Evolutionary conservation across 257 asterid species (phyloP).

Genomic region (Coffea canephora): DNA sequence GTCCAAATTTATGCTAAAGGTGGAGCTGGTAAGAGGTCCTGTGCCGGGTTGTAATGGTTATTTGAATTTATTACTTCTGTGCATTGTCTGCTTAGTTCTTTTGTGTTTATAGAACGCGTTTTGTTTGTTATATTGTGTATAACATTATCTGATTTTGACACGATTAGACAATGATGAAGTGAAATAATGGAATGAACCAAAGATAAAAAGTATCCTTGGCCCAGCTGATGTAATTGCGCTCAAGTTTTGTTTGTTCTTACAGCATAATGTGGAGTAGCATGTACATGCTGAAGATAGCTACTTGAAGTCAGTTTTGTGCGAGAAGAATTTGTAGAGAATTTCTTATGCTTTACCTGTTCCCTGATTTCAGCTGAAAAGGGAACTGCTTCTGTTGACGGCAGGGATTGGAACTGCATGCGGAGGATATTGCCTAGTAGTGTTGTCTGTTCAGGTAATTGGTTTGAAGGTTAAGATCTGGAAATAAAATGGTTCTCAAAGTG

Average conservation of each 20-base stretch:
- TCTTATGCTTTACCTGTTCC: constrained; percentile 1
- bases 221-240: not conserved
- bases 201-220: not conserved
- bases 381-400: constrained; percentile 71
- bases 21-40: not conserved
- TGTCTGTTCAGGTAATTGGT: constrained; percentile 67
- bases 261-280: not conserved
- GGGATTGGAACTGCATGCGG: constrained; percentile 84
- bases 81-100: not conserved
- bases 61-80: not conserved
- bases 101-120: not conserved
- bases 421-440: constrained; percentile 81
- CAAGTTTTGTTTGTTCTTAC: not conserved
- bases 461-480: too few relatives aligned
- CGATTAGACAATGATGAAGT: not conserved
- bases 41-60: not conserved
- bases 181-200: not conserved
- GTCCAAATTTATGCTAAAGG: not conserved
- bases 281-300: not conserved
- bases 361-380: constrained; percentile 81
- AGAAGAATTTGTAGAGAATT: not conserved
- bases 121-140: not conserved
- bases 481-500: not conserved
- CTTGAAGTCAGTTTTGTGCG: not conserved
- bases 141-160: not conserved